Percentiles rank a stretch among this genome's conserved stretches.
These are phyloP conservation scores for Phylloporus rhodoxanthus DNA, from an alignment of 768 basidiomycete species.

Conservation along the genomic window DNA sequence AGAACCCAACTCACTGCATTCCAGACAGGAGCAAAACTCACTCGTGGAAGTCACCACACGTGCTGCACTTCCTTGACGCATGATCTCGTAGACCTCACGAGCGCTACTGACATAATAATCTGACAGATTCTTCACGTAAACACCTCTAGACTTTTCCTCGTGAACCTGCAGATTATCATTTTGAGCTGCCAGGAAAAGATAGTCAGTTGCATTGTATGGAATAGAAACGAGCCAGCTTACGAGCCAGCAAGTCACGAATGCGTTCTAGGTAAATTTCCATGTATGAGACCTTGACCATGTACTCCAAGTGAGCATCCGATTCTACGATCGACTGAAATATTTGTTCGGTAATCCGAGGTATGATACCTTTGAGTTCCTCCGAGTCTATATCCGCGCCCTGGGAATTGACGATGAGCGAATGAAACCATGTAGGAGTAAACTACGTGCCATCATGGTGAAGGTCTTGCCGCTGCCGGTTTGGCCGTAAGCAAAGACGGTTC, in stretches of 20 bases:
- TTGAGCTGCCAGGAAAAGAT: constrained; percentile 51
- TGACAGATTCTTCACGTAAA: constrained; percentile 95
- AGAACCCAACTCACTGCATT: not conserved
- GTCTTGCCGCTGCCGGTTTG: constrained; percentile 97
- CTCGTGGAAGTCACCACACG: constrained; percentile 93
- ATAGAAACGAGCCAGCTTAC: constrained; percentile 44
- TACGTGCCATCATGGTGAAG: constrained; percentile 94
- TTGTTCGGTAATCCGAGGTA: constrained; percentile 97
- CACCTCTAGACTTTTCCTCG: constrained; percentile 95
- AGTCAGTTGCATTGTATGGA: constrained; percentile 4
- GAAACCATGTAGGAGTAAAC: constrained; percentile 1
- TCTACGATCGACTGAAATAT: constrained; percentile 97
- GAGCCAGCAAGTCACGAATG: constrained; percentile 90
- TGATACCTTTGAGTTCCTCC: constrained; percentile 89
- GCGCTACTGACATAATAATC: constrained; percentile 98
- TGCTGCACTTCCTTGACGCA: constrained; percentile 91
- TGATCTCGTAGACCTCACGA: constrained; percentile 95
- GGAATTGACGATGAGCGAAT: constrained; percentile 3
- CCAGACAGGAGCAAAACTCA: constrained; percentile 36
- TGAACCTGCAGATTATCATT: constrained; percentile 98
- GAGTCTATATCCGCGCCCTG: constrained; percentile 98
- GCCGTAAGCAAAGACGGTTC: constrained; percentile 95
- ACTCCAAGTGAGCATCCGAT: constrained; percentile 92
- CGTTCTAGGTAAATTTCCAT: constrained; percentile 99
- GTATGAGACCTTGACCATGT: constrained; percentile 98